A percentile compares a stretch with the other conserved stretches of the same genome.
Evolutionary conservation across 768 basidiomycete species (phyloP).

Genomic region (Kwoniella botswanensis): DNA sequence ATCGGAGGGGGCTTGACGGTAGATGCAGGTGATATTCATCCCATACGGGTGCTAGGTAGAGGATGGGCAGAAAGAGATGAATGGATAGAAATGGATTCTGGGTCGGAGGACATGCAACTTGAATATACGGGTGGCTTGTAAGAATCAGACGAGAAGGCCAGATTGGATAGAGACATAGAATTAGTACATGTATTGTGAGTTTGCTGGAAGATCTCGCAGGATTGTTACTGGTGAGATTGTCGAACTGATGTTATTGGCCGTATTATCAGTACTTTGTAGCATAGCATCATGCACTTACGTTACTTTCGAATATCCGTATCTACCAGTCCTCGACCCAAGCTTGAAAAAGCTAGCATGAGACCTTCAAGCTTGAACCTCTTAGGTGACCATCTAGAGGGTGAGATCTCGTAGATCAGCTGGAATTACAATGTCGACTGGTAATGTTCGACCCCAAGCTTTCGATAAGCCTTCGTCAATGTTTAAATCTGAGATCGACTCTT

Average conservation of each 20-base stretch:
- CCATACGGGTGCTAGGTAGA: slow-evolving; percentile 33
- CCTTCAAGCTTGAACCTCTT: no score
- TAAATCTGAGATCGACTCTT: slow-evolving; percentile 4
- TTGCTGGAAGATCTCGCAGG: neutral
- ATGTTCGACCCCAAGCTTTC: neutral
- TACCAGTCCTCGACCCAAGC: neutral
- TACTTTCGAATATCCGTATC: no score
- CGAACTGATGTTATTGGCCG: neutral
- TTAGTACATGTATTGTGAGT: neutral
- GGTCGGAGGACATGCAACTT: slow-evolving; percentile 8
- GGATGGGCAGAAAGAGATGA: slow-evolving; percentile 35
- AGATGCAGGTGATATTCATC: slow-evolving; percentile 23
- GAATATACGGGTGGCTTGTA: slow-evolving; percentile 5
- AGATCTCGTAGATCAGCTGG: neutral
- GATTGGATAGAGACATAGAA: slow-evolving; percentile 5
- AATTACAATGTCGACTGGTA: neutral
- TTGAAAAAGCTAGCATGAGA: neutral
- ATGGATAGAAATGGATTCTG: slow-evolving; percentile 17
- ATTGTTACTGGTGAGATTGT: neutral
- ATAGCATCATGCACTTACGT: no score
- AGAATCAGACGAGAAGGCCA: neutral
- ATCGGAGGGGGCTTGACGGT: neutral
- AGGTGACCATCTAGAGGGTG: neutral
- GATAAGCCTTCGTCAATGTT: slow-evolving; percentile 10
- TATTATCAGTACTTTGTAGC: no score